phyloP scores from a whole-genome alignment of 306 rosid genomes.

The Datisca glomerata region DNA sequence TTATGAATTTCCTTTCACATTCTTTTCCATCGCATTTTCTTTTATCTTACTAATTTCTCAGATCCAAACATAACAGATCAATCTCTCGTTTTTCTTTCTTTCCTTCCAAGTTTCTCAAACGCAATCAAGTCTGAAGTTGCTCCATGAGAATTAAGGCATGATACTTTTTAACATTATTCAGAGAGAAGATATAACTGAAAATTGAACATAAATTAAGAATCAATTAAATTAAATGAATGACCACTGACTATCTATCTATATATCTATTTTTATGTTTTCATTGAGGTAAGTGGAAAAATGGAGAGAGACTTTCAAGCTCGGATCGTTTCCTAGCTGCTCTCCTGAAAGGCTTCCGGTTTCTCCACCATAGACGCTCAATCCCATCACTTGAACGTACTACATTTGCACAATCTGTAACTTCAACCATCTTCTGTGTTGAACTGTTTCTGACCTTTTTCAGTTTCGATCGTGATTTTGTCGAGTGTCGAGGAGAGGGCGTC shows the following conservation, averaged over 20 bases:
- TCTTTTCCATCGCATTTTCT: no score
- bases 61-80: no score
- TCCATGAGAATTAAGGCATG: no score
- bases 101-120: no score
- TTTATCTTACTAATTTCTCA: no score
- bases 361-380: constrained; percentile 68
- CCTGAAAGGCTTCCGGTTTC: constrained; percentile 72
- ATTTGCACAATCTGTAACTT: constrained; percentile 18
- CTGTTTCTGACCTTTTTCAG: constrained; percentile 29
- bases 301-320: constrained; percentile 46
- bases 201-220: no score
- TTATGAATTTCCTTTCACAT: no score
- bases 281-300: constrained; percentile 30
- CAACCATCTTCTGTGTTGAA: constrained; percentile 12
- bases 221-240: constrained; percentile 68
- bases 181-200: no score
- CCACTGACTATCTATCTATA: constrained; percentile 13
- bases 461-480: constrained; percentile 47
- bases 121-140: no score
- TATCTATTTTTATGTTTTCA: constrained; percentile 17
- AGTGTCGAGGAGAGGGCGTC: constrained; percentile 69
- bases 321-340: constrained; percentile 64
- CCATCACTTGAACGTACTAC: constrained; percentile 29
- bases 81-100: no score
- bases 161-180: no score